Percentiles rank a stretch among this genome's conserved stretches.
Conservation (phyloP, 2,329 filamentous ascomycete genomes). For the Diaporthe australafricana region DNA sequence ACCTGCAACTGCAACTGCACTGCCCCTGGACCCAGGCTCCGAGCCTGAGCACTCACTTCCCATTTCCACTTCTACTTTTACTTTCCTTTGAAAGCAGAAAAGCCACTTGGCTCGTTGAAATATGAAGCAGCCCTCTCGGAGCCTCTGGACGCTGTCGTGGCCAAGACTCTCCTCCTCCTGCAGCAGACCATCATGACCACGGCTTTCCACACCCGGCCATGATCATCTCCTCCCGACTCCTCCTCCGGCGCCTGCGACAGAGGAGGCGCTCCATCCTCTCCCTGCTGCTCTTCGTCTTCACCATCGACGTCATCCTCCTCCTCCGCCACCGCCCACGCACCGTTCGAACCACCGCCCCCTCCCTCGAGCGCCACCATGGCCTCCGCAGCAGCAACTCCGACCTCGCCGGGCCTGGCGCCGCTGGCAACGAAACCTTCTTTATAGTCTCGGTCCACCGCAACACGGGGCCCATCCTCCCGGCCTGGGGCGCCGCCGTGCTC, state of each 20-base stretch:
- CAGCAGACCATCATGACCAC: conserved; percentile 19
- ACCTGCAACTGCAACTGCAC: not conserved
- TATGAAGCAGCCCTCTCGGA: conserved; percentile 24
- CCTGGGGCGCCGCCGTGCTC: conserved; percentile 70
- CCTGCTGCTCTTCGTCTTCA: conserved; percentile 47
- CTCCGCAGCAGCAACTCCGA: not conserved
- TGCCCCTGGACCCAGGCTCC: not conserved
- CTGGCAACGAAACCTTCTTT: conserved; percentile 60
- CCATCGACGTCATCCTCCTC: conserved; percentile 49
- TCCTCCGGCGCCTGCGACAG: conserved; percentile 46
- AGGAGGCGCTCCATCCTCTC: conserved; percentile 49
- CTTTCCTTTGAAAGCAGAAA: not conserved
- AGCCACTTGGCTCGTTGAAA: not conserved
- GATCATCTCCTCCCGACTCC: conserved; percentile 48
- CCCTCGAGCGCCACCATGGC: conserved; percentile 32
- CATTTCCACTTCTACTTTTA: not conserved
- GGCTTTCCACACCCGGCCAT: conserved; percentile 41
- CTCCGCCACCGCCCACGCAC: conserved; percentile 47
- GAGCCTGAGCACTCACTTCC: not conserved
- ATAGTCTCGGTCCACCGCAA: conserved; percentile 78
- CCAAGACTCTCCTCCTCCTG: not conserved
- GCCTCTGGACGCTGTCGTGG: conserved; percentile 13
- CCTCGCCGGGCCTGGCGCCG: not conserved
- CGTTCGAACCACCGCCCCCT: conserved; percentile 42
- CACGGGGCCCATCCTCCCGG: conserved; percentile 68